Evolutionary conservation across 1,284 basidiomycete species (phyloP).

Genomic region (Pseudozyma hubeiensis): DNA sequence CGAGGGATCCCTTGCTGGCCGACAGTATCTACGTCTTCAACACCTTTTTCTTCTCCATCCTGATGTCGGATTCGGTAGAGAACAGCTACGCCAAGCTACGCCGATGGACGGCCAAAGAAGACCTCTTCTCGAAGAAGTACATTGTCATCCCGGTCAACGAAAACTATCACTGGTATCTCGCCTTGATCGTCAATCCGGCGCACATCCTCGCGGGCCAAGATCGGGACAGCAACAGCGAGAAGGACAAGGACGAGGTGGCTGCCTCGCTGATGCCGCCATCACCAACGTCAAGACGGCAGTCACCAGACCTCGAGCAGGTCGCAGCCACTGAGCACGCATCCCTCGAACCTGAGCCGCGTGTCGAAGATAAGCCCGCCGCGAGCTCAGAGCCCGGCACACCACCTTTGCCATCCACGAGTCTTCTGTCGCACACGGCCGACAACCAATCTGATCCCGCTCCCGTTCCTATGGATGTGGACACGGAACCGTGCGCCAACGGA

Average conservation of each 20-base stretch:
- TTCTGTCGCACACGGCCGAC: slow-evolving; percentile 3
- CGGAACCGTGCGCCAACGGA: slow-evolving; percentile 1
- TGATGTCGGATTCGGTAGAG: slow-evolving; percentile 74
- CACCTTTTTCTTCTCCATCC: slow-evolving; percentile 96
- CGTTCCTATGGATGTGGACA: slow-evolving; percentile 19
- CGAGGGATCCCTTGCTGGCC: slow-evolving; percentile 74
- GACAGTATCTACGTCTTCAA: slow-evolving; percentile 89
- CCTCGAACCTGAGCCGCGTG: background rate
- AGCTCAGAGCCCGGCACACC: slow-evolving; percentile 15
- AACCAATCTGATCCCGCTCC: background rate
- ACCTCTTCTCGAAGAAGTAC: slow-evolving; percentile 90
- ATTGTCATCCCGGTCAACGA: slow-evolving; percentile 97
- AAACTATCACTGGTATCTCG: slow-evolving; percentile 95
- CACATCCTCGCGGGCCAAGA: slow-evolving; percentile 15
- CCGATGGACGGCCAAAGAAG: slow-evolving; percentile 90
- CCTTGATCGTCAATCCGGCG: slow-evolving; percentile 86
- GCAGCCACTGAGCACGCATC: background rate
- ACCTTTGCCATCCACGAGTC: slow-evolving; percentile 5
- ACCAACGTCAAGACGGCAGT: background rate
- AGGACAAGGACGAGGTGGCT: slow-evolving; percentile 28
- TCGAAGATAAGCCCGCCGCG: background rate
- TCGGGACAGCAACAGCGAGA: slow-evolving; percentile 16
- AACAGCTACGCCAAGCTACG: slow-evolving; percentile 83
- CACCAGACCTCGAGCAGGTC: background rate
- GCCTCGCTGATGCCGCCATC: slow-evolving; percentile 1